phyloP scores from a whole-genome alignment of 306 rosid species.

The Neltuma alba region DNA sequence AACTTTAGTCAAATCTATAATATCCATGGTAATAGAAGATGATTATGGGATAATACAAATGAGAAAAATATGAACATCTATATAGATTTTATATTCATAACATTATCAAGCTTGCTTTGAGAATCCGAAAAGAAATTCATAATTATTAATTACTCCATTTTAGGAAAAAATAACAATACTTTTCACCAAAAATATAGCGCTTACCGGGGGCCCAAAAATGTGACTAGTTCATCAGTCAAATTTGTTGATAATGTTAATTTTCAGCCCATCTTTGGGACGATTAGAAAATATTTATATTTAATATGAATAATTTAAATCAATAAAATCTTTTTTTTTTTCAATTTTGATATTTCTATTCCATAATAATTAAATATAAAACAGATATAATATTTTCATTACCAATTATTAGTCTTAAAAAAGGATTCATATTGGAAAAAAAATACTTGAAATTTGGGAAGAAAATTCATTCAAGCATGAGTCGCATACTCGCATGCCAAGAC shows the following conservation, averaged over 20 bases:
- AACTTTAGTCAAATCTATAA: too few species aligned
- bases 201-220: too few species aligned
- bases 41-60: too few species aligned
- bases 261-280: neutral
- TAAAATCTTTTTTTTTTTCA: neutral
- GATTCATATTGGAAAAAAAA: neutral
- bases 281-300: too few species aligned
- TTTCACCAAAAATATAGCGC: too few species aligned
- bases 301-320: neutral
- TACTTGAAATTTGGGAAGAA: neutral
- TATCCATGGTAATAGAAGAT: too few species aligned
- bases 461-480: slow-evolving; percentile 22
- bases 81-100: too few species aligned
- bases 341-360: neutral
- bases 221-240: too few species aligned
- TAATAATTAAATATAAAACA: neutral
- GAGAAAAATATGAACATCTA: too few species aligned
- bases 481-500: neutral
- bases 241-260: too few species aligned
- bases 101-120: neutral
- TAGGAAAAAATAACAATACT: too few species aligned
- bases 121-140: too few species aligned
- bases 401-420: neutral
- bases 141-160: neutral
- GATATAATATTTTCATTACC: neutral